These are phyloP conservation scores for Vinca major DNA, from an alignment of 305 asterid genomes.

Conservation along the genomic window DNA sequence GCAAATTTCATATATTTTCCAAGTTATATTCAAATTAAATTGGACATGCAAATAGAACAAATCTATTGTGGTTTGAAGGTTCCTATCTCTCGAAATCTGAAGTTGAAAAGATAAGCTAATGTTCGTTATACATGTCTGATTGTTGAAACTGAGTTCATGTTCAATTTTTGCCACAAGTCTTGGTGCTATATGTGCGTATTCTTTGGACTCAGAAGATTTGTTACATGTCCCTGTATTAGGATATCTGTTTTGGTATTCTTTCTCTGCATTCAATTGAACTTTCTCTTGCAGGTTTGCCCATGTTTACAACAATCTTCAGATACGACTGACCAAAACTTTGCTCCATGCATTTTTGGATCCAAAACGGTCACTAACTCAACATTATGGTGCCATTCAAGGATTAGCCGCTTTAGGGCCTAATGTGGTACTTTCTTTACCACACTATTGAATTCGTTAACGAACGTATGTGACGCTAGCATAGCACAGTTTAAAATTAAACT, in stretches of 20 bases:
- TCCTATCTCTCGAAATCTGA: background rate
- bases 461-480: too few relatives aligned
- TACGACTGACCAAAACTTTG: conserved; percentile 17
- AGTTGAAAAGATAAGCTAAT: background rate
- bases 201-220: background rate
- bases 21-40: background rate
- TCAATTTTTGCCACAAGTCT: background rate
- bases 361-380: conserved; percentile 17
- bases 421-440: conserved; percentile 10
- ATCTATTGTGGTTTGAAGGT: background rate
- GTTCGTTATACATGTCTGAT: background rate
- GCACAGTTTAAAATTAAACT: background rate
- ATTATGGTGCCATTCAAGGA: conserved; percentile 24
- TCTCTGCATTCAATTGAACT: background rate
- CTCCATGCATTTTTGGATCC: conserved; percentile 17
- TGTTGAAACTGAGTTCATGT: background rate
- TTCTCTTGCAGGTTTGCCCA: conserved; percentile 18
- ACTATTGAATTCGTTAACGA: background rate
- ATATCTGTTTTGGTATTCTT: background rate
- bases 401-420: conserved; percentile 19
- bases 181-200: background rate
- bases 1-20: background rate
- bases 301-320: conserved; percentile 17
- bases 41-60: background rate
- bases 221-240: too few relatives aligned